phyloP scores from a whole-genome alignment of 352 stramenopile genomes.

The Phytophthora citrophthora region DNA sequence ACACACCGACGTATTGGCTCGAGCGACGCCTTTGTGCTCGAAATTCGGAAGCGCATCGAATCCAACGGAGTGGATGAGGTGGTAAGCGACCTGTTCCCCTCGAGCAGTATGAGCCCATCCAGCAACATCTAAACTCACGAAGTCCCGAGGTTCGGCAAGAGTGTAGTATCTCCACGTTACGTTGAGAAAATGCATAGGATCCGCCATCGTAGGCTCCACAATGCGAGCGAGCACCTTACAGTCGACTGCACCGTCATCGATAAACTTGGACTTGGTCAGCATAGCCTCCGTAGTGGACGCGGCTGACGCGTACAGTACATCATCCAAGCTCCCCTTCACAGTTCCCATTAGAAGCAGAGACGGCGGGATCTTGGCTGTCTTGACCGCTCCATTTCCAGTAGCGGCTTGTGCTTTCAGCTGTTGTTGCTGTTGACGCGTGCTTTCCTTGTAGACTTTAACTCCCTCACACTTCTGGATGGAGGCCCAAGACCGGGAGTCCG shows the following conservation, averaged over 20 bases:
- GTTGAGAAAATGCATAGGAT: conserved; percentile 46
- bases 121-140: conserved; percentile 43
- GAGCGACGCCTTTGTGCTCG: conserved; percentile 37
- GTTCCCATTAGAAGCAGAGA: conserved; percentile 44
- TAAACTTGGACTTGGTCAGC: conserved; percentile 42
- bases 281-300: conserved; percentile 45
- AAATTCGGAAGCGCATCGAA: conserved; percentile 40
- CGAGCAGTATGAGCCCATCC: conserved; percentile 23
- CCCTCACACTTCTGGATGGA: conserved; percentile 38
- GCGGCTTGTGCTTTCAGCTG: conserved; percentile 31
- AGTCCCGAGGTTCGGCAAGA: conserved; percentile 44
- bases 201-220: conserved; percentile 40
- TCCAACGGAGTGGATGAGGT: conserved; percentile 47
- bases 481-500: conserved; percentile 36
- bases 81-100: conserved; percentile 41
- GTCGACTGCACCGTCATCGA: conserved; percentile 35
- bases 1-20: conserved; percentile 53
- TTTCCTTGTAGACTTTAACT: conserved; percentile 46
- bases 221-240: conserved; percentile 38
- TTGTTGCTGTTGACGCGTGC: conserved; percentile 28
- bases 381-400: conserved; percentile 19
- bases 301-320: conserved; percentile 52
- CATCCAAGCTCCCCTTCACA: conserved; percentile 48
- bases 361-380: conserved; percentile 23
- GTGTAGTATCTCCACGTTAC: conserved; percentile 45